Evolutionary conservation across 2,329 filamentous ascomycete species (phyloP), one percentile per base, ranked within the genome.

Genomic region (Sporothrix inflata): DNA sequence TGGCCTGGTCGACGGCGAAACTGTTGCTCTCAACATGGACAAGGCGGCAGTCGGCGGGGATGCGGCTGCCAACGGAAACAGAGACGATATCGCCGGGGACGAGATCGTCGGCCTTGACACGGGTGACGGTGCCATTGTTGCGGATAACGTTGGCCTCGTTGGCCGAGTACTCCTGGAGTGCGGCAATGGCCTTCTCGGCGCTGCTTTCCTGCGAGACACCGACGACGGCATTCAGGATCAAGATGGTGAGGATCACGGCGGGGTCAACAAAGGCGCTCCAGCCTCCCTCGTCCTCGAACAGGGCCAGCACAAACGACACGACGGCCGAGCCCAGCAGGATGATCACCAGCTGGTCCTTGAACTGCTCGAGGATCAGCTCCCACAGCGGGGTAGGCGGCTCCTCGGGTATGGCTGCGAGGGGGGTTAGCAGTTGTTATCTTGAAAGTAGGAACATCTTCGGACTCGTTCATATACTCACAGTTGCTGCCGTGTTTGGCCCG

Each of bases 231-330:
- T 99, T 99, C 78, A 99, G 90, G 75, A 99, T 92, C 61, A 99
- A 87, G 79, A 99, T 99, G 34, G 95, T 98, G 75, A 99, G 88
- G 77, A 99, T 99, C 5, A 99, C 96, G 75, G 89, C 89, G 70
- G 96, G 96, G 81, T 99, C 96, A 73, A 99, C 96, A 81, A 99
- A 99, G 47, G 95, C 96, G 75, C 94, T 94, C 94, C 94, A 98
- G 78, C 94, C 96, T 78, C 94, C 94, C 74, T 92, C 92, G 60
- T 96, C 92, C 81, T 99, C 96, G 77, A 99, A 94, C 14, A 99
- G 87, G 34, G 96, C 96, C 74, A 99, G 86, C 34, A 94, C 90
- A 80, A 99, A 98, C 1, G 96, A 98, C 47, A 99, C 91, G 24
- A 92, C 94, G 12, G 96, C 96, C 49, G 95, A 98, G 71, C 90